Percentiles rank a stretch among this genome's conserved stretches.
Conservation (phyloP, 2,329 filamentous ascomycete genomes). For the Nothophoma quercina region DNA sequence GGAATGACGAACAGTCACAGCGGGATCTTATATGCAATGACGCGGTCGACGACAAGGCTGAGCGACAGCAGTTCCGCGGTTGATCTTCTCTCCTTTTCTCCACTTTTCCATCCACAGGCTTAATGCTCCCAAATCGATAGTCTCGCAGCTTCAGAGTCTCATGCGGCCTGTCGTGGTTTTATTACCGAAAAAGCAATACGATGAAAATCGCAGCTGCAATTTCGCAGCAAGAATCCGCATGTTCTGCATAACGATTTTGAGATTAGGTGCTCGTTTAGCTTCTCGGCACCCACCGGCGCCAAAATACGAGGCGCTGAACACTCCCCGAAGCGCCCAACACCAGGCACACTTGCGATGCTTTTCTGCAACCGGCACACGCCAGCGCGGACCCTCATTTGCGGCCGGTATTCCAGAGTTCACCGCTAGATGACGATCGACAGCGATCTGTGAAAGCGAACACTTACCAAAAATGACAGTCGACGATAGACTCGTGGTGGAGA, state of each 20-base stretch:
- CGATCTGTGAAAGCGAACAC: conserved; percentile 9
- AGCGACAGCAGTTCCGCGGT: conserved; percentile 7
- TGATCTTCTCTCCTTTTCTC: conserved; percentile 16
- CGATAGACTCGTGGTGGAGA: conserved; percentile 12
- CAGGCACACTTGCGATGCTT: conserved; percentile 6
- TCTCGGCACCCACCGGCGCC: conserved; percentile 19
- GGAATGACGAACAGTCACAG: conserved; percentile 6
- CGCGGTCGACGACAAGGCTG: conserved; percentile 6
- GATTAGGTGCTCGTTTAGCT: conserved; percentile 11
- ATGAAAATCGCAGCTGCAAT: conserved; percentile 21
- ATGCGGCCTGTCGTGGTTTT: conserved; percentile 9
- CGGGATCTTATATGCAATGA: conserved; percentile 3
- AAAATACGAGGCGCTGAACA: conserved; percentile 18
- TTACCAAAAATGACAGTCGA: conserved; percentile 16
- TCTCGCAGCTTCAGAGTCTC: conserved; percentile 6
- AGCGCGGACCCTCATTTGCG: conserved; percentile 9
- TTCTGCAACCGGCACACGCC: not conserved
- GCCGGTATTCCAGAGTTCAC: conserved; percentile 13
- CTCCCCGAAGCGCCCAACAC: conserved; percentile 17
- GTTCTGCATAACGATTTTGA: conserved; percentile 19
- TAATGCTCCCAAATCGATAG: conserved; percentile 24
- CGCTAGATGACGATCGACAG: conserved; percentile 15
- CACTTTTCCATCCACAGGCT: conserved; percentile 15
- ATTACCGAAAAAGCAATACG: conserved; percentile 7
- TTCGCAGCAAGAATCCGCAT: conserved; percentile 14